These are phyloP conservation scores for Pseudogymnoascus sp. DNA, from an alignment of 2,329 filamentous ascomycete genomes.

Conservation along the genomic window DNA sequence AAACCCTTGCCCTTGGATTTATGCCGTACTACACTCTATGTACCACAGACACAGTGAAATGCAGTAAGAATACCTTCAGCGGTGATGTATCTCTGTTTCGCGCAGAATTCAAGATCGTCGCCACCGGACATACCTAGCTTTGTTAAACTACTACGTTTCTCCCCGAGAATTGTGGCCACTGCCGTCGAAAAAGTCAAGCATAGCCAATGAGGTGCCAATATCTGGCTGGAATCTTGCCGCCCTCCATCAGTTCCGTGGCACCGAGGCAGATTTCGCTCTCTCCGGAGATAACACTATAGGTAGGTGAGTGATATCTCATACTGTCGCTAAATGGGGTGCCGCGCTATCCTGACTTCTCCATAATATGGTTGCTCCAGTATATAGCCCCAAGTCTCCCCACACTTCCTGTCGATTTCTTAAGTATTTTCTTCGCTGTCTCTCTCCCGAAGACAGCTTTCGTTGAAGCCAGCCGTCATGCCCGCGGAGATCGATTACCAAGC, in stretches of 20 bases:
- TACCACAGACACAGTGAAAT: neutral
- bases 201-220: neutral
- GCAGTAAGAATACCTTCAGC: neutral
- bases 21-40: neutral
- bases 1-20: constrained; percentile 2
- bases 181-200: neutral
- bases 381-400: constrained; percentile 3
- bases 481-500: neutral
- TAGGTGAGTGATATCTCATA: neutral
- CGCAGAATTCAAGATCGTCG: neutral
- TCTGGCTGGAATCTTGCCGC: neutral
- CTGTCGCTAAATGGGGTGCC: neutral
- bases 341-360: neutral
- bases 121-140: neutral
- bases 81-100: neutral
- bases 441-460: constrained; percentile 1
- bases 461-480: constrained; percentile 4
- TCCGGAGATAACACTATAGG: neutral
- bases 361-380: constrained; percentile 8
- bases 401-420: neutral
- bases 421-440: constrained; percentile 1
- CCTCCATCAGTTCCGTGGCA: neutral
- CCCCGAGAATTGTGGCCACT: constrained; percentile 2
- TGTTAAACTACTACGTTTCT: neutral
- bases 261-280: neutral